Evolutionary conservation across 2,329 filamentous ascomycete genomes (phyloP), one percentile per base, ranked within the genome.

Genomic region (Laburnicola sp.): DNA sequence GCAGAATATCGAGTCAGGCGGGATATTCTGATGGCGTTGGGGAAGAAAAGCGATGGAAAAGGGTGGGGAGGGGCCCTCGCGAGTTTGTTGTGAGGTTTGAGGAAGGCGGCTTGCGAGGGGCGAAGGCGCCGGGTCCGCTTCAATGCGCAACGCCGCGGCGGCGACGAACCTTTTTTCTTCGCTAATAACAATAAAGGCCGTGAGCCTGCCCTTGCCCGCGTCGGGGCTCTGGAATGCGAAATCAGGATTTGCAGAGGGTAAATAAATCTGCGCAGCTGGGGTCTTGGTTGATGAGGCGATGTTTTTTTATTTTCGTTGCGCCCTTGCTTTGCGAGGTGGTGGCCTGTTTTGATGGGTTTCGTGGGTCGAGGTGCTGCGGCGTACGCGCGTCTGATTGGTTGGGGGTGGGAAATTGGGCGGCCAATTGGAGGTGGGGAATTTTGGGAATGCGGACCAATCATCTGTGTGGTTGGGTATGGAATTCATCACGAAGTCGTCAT

Each of bases 1-100:
- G 2, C 43, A n/a, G 42, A 41, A 54, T 40, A 54, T 50, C 47
- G 37, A 37, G 26, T 26, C 35, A 30, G 39, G 25, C 11, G 21
- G 43, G 43, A 54, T 54, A 47, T 40, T 50, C 37, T 35, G 51
- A 54, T 54, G 51, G 51, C 7, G 28, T 36, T 43, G 28, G 51
- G 42, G 26, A 38, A 45, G 51, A 36, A 31, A 38, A 36, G 9
- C 41, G 51, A 54, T 54, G 51, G 38, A 50, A 25, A 47, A 21
- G 31, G 21, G 30, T 48, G 39, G 23, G 34, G 38, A 37, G 47
- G 48, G 21, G 23, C 35, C 30, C 43, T 30, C 34, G 47, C 28
- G 53, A 50, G 37, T 40, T 52, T 41, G 50, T 44, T 47, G 50
- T 51, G 50, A 43, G 43, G 48, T 49, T 16, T 16, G 39, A 56